These are phyloP conservation scores for Pseudomassariella vexata DNA, from an alignment of 2,329 filamentous ascomycete species.

Conservation along the genomic window DNA sequence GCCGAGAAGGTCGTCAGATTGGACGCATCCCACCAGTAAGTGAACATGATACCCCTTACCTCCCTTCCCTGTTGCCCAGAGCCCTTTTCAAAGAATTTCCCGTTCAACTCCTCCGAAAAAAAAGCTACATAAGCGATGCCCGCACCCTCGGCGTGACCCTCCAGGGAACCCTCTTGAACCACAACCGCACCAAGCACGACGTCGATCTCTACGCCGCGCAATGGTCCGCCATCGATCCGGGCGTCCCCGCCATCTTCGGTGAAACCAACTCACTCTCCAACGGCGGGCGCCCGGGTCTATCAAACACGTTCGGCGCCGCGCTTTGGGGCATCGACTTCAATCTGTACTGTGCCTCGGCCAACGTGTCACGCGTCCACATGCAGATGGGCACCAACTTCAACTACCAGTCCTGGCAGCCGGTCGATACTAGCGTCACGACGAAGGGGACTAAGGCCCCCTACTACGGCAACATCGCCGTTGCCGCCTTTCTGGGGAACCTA, in stretches of 20 bases:
- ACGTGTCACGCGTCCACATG: constrained; percentile 55
- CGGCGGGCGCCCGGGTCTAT: constrained; percentile 54
- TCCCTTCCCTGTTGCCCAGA: too few species aligned
- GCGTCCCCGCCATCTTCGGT: constrained; percentile 49
- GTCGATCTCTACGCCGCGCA: constrained; percentile 43
- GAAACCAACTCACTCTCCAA: constrained; percentile 60
- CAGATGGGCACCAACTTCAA: constrained; percentile 60
- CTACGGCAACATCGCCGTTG: constrained; percentile 56
- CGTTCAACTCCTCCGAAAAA: too few species aligned
- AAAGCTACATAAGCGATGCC: constrained; percentile 60
- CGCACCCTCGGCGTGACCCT: constrained; percentile 55
- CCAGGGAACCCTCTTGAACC: constrained; percentile 58
- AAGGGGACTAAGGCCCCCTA: constrained; percentile 58
- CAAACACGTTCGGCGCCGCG: constrained; percentile 59
- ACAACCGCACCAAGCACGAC: constrained; percentile 44
- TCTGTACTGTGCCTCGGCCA: constrained; percentile 48
- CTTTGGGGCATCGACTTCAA: constrained; percentile 61
- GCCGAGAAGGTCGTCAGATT: constrained; percentile 40
- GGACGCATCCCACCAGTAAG: constrained; percentile 56
- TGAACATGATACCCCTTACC: background rate
- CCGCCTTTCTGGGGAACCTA: constrained; percentile 45
- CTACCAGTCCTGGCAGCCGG: constrained; percentile 56
- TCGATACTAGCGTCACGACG: constrained; percentile 40
- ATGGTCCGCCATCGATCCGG: constrained; percentile 33
- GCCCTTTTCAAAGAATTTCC: too few species aligned